Conservation (phyloP, 805 yeast genomes). For the Schwanniomyces pseudopolymorphus region DNA sequence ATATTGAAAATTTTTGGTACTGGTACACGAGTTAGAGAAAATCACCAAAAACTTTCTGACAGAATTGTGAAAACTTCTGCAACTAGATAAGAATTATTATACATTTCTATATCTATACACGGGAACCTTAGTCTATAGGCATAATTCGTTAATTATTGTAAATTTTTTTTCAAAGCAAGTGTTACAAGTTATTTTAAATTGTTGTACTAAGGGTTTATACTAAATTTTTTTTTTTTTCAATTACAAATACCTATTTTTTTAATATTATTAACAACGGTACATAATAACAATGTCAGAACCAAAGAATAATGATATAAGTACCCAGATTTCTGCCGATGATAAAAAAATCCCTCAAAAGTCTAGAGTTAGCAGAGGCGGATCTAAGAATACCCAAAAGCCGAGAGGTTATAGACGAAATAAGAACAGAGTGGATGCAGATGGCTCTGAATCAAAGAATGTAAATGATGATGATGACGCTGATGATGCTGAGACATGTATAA, state of each 20-base stretch:
- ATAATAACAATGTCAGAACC: background rate
- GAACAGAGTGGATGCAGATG: conserved; percentile 1
- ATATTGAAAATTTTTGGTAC: background rate
- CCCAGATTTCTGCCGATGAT: background rate
- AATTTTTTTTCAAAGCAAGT: too few species aligned
- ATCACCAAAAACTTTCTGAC: background rate
- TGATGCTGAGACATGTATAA: conserved; percentile 59
- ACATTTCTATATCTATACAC: background rate
- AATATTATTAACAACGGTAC: background rate
- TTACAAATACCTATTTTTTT: background rate
- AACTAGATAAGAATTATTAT: too few species aligned
- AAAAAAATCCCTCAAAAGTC: conserved; percentile 2
- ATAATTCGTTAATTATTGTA: too few species aligned
- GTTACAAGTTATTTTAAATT: background rate
- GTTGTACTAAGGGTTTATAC: background rate
- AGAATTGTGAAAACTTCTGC: too few species aligned
- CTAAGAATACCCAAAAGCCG: conserved; percentile 1
- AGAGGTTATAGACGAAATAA: conserved; percentile 5
- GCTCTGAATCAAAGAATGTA: conserved; percentile 15
- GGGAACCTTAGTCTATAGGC: background rate
- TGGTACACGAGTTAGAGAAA: background rate
- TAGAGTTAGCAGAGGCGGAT: conserved; percentile 7
- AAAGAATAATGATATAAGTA: background rate
- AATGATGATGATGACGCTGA: conserved; percentile 26
- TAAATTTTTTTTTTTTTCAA: background rate